phyloP scores from a whole-genome alignment of 2,329 filamentous ascomycete species.

The Pseudocercospora vitis region DNA sequence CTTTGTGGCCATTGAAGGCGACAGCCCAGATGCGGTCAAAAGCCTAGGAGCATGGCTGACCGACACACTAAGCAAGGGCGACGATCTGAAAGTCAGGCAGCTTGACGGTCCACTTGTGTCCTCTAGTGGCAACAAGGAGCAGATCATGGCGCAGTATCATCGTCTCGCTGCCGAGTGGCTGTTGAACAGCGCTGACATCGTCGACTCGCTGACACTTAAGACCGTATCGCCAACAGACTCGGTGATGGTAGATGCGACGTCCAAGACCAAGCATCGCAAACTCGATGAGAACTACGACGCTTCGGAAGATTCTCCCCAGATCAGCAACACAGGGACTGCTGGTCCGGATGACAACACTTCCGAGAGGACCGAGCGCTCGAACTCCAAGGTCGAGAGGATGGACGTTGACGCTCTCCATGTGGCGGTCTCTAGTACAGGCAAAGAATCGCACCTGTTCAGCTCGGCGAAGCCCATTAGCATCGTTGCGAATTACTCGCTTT shows the following conservation, averaged over 20 bases:
- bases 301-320: constrained; percentile 16
- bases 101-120: constrained; percentile 50
- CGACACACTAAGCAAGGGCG: constrained; percentile 53
- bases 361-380: constrained; percentile 1
- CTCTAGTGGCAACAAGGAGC: constrained; percentile 38
- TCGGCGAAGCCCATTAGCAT: constrained; percentile 66
- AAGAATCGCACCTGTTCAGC: constrained; percentile 15
- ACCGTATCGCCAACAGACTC: constrained; percentile 22
- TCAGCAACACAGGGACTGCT: constrained; percentile 12
- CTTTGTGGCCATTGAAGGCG: constrained; percentile 80
- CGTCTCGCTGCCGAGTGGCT: constrained; percentile 69
- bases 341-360: constrained; percentile 13
- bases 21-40: constrained; percentile 62
- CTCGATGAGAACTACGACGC: constrained; percentile 34
- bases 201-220: constrained; percentile 39
- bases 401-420: constrained; percentile 24
- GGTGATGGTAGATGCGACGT: constrained; percentile 27
- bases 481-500: constrained; percentile 76
- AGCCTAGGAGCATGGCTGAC: constrained; percentile 66
- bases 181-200: constrained; percentile 69
- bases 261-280: constrained; percentile 18
- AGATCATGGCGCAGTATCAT: constrained; percentile 54
- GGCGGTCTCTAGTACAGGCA: constrained; percentile 8
- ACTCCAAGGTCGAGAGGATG: constrained; percentile 25
- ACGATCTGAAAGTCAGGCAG: constrained; percentile 52